phyloP scores from a whole-genome alignment of 2,329 filamentous ascomycete species.

The Epichloe brachyelytri region DNA sequence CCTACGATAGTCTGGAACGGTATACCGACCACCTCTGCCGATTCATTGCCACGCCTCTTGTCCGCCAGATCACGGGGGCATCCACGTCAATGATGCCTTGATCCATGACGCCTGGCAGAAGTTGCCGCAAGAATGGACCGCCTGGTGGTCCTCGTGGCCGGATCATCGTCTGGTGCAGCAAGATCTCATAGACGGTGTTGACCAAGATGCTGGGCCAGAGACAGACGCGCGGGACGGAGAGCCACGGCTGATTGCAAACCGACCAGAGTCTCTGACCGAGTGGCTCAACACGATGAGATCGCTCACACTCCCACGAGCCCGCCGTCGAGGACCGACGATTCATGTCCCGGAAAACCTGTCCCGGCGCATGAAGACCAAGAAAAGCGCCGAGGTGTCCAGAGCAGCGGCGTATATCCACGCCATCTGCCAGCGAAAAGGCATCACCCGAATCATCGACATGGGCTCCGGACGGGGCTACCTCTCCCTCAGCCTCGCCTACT shows the following conservation, averaged over 20 bases:
- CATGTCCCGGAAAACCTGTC: slow-evolving; percentile 12
- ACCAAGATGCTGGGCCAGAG: slow-evolving; percentile 5
- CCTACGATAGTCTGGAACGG: slow-evolving; percentile 7
- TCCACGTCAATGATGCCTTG: slow-evolving; percentile 22
- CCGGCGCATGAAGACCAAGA: slow-evolving; percentile 19
- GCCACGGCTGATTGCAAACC: not conserved
- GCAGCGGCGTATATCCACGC: slow-evolving; percentile 15
- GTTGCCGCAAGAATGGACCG: slow-evolving; percentile 18
- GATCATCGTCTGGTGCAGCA: slow-evolving; percentile 18
- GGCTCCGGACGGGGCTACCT: slow-evolving; percentile 19
- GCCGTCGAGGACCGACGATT: slow-evolving; percentile 8
- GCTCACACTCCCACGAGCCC: slow-evolving; percentile 13
- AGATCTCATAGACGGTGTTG: slow-evolving; percentile 17
- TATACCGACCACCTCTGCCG: slow-evolving; percentile 13
- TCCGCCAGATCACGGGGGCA: slow-evolving; percentile 21
- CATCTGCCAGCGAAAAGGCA: slow-evolving; percentile 11
- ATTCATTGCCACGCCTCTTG: slow-evolving; percentile 15
- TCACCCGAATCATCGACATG: slow-evolving; percentile 16
- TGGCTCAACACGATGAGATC: slow-evolving; percentile 14
- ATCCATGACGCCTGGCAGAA: slow-evolving; percentile 17
- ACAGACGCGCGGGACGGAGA: not conserved
- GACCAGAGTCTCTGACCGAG: slow-evolving; percentile 11
- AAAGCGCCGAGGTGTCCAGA: slow-evolving; percentile 16
- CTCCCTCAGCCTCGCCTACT: slow-evolving; percentile 15
- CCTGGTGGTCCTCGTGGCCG: slow-evolving; percentile 16